Percentiles rank a stretch among this genome's conserved stretches.
Conservation (phyloP, 2,329 filamentous ascomycete genomes). For the Fusarium illudens region DNA sequence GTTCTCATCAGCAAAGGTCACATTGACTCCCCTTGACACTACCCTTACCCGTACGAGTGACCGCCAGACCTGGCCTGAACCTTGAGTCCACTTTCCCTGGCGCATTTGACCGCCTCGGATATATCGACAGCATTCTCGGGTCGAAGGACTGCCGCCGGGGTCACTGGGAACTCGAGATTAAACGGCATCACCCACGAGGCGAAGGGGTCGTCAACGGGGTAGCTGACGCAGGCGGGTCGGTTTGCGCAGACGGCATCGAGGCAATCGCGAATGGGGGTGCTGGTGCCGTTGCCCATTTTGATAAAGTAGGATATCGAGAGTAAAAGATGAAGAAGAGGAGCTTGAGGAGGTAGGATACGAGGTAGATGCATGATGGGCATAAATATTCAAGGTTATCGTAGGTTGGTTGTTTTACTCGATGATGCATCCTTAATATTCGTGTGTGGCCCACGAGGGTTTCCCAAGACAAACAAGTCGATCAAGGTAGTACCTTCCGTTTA, state of each 20-base stretch:
- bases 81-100: constrained; percentile 56
- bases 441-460: not conserved
- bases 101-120: constrained; percentile 66
- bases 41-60: constrained; percentile 68
- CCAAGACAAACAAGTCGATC: not conserved
- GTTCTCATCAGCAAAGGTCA: not conserved
- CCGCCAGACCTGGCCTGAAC: constrained; percentile 71
- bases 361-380: not conserved
- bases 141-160: constrained; percentile 64
- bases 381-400: not conserved
- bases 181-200: constrained; percentile 60
- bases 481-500: not conserved
- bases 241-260: constrained; percentile 57
- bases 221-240: constrained; percentile 57
- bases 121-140: constrained; percentile 64
- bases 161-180: constrained; percentile 60
- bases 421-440: not conserved
- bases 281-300: constrained; percentile 55
- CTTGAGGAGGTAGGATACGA: not conserved
- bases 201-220: constrained; percentile 54
- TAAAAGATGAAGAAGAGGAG: not conserved
- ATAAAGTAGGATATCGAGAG: not conserved
- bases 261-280: constrained; percentile 54
- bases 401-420: not conserved
- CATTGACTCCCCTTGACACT: accelerated